Base-by-base conservation (phyloP, 1,284 basidiomycete genomes). In the Cyathus olla region DNA sequence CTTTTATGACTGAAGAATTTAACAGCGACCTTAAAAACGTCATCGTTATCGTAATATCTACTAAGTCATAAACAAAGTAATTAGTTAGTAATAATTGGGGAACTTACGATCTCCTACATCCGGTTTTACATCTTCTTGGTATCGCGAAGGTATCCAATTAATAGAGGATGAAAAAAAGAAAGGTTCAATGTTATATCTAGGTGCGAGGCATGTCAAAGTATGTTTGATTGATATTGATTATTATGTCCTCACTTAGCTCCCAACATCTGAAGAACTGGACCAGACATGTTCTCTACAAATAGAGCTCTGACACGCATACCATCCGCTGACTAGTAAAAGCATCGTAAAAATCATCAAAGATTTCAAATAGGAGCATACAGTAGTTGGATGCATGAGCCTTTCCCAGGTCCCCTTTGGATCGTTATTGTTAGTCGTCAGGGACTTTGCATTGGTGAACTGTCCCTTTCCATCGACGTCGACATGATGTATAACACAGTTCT, bases 151-250 rank as follows among this genome's bases (percentile, higher is more conserved):
- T 50, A 82, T 82, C 76, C 77, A 80, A 56, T 75, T 76, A 3
- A 80, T 52, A 4, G 81, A 79, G 0, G 79, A 80, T 10, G 79
- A 76, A 55, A 79, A 82, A 62, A 81, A 82, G 70, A 81, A 82
- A 1, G 79, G 79, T 60, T 81, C 80, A 27, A 81, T 74, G 55
- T 78, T 77, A 57, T 76, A 82, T 66, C 78, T 80, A 19, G 17
- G 31, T 19, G n/a, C 4, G 27, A 26, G 13, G 28, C 15, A 48
- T 13, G n/a, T n/a, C 31, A 35, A 35, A 8, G 31, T 35, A n/a
- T 35, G 31, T 6, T 35, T 8, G 31, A 44, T 59, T 35, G 31
- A 35, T 8, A 35, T 35, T 35, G 31, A 13, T 13, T 35, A 13
- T 13, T 35, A 29, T 27, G 8, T 28, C 19, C 64, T 9, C 56